Conservation (phyloP, 1,284 basidiomycete species). For the Coniferiporia weirii region DNA sequence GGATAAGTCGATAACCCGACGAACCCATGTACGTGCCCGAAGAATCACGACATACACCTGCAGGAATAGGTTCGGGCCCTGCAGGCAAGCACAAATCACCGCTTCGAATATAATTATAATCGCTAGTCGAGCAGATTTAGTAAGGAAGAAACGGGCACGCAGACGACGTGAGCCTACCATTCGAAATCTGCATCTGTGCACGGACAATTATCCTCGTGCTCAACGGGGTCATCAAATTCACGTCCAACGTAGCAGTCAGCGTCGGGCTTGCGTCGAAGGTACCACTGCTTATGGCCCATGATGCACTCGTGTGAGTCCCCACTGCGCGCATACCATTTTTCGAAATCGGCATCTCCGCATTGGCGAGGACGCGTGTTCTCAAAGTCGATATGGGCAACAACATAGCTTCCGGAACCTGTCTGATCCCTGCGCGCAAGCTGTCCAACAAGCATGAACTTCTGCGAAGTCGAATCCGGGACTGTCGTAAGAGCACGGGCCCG, state of each 20-base stretch:
- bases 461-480: conserved; percentile 88
- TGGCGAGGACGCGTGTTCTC: conserved; percentile 62
- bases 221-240: conserved; percentile 83
- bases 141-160: background rate
- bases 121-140: conserved; percentile 41
- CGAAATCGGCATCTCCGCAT: conserved; percentile 75
- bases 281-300: conserved; percentile 99
- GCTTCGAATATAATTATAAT: conserved; percentile 82
- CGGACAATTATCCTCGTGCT: conserved; percentile 76
- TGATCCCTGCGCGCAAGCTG: conserved; percentile 66
- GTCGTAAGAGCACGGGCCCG: conserved; percentile 78
- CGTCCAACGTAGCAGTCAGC: conserved; percentile 91
- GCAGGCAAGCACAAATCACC: conserved; percentile 71
- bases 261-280: conserved; percentile 77
- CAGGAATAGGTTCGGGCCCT: conserved; percentile 82
- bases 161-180: conserved; percentile 52
- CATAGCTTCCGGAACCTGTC: conserved; percentile 58
- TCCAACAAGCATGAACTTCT: conserved; percentile 86
- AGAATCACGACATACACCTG: conserved; percentile 62
- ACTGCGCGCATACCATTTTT: conserved; percentile 82
- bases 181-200: conserved; percentile 91
- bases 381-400: conserved; percentile 83
- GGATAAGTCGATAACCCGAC: conserved; percentile 88
- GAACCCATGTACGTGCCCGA: conserved; percentile 78
- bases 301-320: conserved; percentile 71